phyloP scores from a whole-genome alignment of 257 asterid species.

The Solanum raphanifolium region DNA sequence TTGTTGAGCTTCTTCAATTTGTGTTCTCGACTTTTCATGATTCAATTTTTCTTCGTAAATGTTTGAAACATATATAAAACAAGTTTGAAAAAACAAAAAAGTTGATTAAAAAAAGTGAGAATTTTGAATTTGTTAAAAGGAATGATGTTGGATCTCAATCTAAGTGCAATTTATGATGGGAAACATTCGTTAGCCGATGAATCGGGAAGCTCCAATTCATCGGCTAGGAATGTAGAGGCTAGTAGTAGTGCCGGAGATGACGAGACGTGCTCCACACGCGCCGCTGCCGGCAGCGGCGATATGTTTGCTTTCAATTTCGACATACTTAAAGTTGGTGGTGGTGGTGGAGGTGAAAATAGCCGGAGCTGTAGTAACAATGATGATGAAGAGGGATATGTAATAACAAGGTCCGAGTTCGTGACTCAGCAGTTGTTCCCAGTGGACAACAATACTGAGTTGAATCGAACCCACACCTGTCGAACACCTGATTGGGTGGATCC shows the following conservation, averaged over 20 bases:
- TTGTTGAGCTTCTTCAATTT: too few species aligned
- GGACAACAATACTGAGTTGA: neutral
- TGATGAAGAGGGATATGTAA: neutral
- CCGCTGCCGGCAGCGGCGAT: conserved; percentile 15
- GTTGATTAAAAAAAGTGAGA: too few species aligned
- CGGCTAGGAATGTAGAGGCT: conserved; percentile 31
- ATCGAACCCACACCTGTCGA: neutral
- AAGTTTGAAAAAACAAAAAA: neutral
- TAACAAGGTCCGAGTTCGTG: conserved; percentile 19
- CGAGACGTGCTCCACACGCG: conserved; percentile 36
- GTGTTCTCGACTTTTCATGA: neutral
- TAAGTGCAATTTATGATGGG: conserved; percentile 20
- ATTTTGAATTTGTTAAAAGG: neutral
- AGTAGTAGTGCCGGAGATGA: conserved; percentile 42
- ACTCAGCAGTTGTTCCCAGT: conserved; percentile 55
- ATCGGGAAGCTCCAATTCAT: conserved; percentile 36
- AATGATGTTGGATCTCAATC: conserved; percentile 61
- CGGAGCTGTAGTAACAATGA: neutral
- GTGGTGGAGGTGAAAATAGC: neutral
- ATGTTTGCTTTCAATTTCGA: conserved; percentile 30
- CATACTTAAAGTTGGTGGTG: conserved; percentile 20
- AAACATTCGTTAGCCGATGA: conserved; percentile 13
- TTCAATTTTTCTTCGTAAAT: neutral
- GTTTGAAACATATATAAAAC: neutral
- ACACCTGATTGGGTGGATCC: conserved; percentile 9